Evolutionary conservation across 192 early-diverging fungal species (phyloP), one percentile per base, ranked within the genome.

Genomic region (Globomyces pollinis-pini): DNA sequence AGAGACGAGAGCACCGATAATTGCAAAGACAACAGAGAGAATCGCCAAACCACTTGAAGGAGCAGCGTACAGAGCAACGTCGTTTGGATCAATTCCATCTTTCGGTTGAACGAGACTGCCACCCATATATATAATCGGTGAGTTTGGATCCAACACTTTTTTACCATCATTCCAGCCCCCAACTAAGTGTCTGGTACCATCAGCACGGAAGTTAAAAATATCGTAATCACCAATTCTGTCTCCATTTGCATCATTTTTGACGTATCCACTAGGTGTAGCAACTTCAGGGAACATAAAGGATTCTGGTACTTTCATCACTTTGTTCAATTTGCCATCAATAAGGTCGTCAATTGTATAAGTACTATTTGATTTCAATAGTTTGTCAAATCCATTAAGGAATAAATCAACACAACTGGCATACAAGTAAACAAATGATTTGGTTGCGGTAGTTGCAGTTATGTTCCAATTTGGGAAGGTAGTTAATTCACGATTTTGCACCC

Each of bases 341-440:
- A 34, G 4, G 8, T 41, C 8, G 4, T 7, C 9, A 21, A n/a
- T n/a, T n/a, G 24, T 33, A 20, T 42, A 34, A 18, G 23, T 29
- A 11, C 44, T 24, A 13, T 47, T 20, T 20, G 44, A 20, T 47
- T 47, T 47, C 6, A 47, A 20, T 5, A 47, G 23, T 4, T 20
- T 24, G 28, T 47, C 44, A 47, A 47, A 47, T 20, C 44, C 44
- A 2, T 26, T 11, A 47, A 47, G 4, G 23, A 34, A 9, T 24
- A 55, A 34, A 39, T 55, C 52, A 9, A 55, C 52, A 16, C 52
- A 55, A 21, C 35, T 38, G 20, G 21, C 24, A 21, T 55, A 31
- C 8, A 55, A 55, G 2, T 55, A 55, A 7, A 18, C 38, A 39
- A 38, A 55, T 8, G 52, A 26, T 9, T 26, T 26, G 52, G 21